A percentile compares a stretch with the other conserved stretches of the same genome.
Conservation (phyloP, 192 early-diverging fungal genomes). For the Backusella tuberculispora region DNA sequence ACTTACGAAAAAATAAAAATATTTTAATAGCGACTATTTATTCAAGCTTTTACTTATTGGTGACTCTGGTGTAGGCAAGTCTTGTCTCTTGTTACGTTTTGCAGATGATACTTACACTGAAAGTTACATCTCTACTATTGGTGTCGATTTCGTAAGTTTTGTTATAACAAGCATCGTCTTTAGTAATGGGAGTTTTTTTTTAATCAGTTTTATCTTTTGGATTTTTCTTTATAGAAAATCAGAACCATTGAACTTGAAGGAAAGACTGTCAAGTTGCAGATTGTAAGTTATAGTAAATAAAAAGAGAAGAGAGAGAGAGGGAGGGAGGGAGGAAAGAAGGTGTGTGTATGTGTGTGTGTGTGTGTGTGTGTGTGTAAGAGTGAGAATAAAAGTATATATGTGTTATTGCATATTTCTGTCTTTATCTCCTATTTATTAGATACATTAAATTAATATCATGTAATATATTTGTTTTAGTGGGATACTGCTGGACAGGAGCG, state of each 20-base stretch:
- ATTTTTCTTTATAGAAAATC: conserved; percentile 76
- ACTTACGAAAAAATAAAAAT: background rate
- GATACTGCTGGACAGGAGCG: conserved; percentile 99
- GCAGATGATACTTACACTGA: conserved; percentile 99
- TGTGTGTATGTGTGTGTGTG: background rate
- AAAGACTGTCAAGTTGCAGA: conserved; percentile 98
- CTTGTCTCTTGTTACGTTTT: conserved; percentile 95
- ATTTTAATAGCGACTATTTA: conserved; percentile 85
- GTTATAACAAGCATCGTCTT: background rate
- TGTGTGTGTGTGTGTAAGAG: background rate
- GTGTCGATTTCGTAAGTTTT: conserved; percentile 93
- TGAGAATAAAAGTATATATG: background rate
- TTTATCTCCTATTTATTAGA: background rate
- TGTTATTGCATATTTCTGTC: background rate
- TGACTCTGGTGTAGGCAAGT: conserved; percentile 98
- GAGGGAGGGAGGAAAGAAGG: background rate
- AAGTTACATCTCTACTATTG: conserved; percentile 98
- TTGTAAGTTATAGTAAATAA: conserved; percentile 57
- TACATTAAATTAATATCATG: background rate
- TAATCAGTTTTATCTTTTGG: background rate
- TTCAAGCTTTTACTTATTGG: conserved; percentile 99
- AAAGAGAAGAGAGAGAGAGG: background rate
- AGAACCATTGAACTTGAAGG: conserved; percentile 98
- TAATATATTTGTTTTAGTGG: conserved; percentile 60
- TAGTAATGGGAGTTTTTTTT: background rate